Evolutionary conservation across 352 stramenopile species (phyloP).

Genomic region (Globisporangium spinosum): DNA sequence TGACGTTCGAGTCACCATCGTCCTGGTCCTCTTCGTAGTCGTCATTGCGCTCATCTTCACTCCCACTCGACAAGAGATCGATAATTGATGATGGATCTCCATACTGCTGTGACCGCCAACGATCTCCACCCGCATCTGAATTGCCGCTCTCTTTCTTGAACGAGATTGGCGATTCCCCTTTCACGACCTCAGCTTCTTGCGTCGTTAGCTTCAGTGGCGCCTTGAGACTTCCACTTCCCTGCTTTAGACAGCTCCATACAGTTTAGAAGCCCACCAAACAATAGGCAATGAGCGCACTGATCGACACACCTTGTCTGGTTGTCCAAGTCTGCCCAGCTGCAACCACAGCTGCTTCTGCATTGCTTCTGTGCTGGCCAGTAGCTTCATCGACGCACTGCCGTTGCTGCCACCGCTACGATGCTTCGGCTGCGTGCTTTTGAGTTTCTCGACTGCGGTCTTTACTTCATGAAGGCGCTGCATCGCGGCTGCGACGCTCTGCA

Average conservation of each 20-base stretch:
- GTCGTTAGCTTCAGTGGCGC: background rate
- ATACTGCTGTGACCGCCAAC: background rate
- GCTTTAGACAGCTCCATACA: no score
- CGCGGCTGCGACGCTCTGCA: background rate
- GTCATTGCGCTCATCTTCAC: background rate
- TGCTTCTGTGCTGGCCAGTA: background rate
- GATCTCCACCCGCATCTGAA: background rate
- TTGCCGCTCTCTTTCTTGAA: background rate
- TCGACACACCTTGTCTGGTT: background rate
- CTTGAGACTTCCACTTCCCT: background rate
- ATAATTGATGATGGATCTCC: background rate
- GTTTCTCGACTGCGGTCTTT: background rate
- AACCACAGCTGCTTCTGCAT: background rate
- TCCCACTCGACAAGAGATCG: constrained; percentile 1
- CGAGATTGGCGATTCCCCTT: background rate
- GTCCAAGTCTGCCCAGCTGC: background rate
- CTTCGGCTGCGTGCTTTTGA: background rate
- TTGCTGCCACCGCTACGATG: background rate
- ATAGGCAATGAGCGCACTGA: no score
- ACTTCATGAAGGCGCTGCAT: background rate
- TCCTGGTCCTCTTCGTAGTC: background rate
- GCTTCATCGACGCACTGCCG: background rate
- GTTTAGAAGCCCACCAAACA: no score
- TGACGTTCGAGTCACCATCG: background rate
- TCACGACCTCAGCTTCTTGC: background rate